Evolutionary conservation across 352 stramenopile genomes (phyloP).

Genomic region (Paralagenidium karlingii): DNA sequence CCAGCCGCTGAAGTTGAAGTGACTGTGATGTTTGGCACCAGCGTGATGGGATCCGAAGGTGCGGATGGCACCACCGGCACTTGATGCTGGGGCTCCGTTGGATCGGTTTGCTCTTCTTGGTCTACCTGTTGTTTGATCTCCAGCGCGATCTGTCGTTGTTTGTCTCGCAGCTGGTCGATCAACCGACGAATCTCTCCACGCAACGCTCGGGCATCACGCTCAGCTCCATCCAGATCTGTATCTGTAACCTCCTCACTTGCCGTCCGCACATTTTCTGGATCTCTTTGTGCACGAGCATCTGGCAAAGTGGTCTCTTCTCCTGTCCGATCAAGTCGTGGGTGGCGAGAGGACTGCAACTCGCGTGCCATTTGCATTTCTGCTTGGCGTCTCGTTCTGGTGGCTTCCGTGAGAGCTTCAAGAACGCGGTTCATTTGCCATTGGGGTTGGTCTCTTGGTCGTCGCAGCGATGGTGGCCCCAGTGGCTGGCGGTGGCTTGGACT

Average conservation of each 20-base stretch:
- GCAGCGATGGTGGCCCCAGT: too few relatives aligned
- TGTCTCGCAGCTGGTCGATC: too few relatives aligned
- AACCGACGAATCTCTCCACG: slow-evolving; percentile 11
- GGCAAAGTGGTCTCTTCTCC: slow-evolving; percentile 1
- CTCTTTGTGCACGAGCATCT: not conserved
- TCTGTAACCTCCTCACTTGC: not conserved
- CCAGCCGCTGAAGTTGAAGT: not conserved
- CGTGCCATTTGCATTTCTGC: slow-evolving; percentile 22
- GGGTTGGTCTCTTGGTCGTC: too few relatives aligned
- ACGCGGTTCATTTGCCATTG: too few relatives aligned
- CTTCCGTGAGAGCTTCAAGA: too few relatives aligned
- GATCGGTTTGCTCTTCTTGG: not conserved
- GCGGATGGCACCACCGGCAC: slow-evolving; percentile 1
- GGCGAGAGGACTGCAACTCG: slow-evolving; percentile 17
- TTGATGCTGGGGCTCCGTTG: not conserved
- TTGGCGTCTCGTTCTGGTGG: too few relatives aligned
- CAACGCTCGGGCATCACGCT: not conserved
- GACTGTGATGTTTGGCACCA: slow-evolving; percentile 5
- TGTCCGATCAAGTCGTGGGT: too few relatives aligned
- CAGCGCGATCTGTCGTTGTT: too few relatives aligned
- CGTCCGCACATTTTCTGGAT: not conserved
- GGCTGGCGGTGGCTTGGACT: too few relatives aligned
- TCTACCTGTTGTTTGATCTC: not conserved
- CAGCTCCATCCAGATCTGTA: slow-evolving; percentile 1
- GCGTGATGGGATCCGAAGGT: slow-evolving; percentile 3